These are phyloP conservation scores for Cadophora gregata DNA, from an alignment of 2,329 filamentous ascomycete genomes.

Conservation along the genomic window DNA sequence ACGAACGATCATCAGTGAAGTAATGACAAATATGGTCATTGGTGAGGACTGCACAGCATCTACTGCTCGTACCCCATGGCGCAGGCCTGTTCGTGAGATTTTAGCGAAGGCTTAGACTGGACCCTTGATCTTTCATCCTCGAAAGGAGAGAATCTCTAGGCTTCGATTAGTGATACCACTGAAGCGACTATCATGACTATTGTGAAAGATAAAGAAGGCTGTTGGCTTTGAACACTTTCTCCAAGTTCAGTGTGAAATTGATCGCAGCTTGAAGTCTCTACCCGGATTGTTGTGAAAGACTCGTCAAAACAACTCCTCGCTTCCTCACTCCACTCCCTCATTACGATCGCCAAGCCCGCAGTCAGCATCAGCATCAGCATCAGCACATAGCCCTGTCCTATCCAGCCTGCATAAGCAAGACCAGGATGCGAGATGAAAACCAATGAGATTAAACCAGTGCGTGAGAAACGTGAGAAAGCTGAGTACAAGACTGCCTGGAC, in stretches of 20 bases:
- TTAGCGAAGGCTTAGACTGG: not conserved
- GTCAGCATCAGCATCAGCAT: not conserved
- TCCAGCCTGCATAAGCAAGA: not conserved
- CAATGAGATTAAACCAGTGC: not conserved
- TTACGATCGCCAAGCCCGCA: not conserved
- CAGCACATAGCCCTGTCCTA: not conserved
- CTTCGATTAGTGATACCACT: not conserved
- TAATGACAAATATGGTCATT: not conserved
- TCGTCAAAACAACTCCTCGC: not conserved
- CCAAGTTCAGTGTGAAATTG: no score
- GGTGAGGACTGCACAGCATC: not conserved
- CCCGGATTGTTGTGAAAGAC: no score
- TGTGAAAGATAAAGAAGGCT: no score
- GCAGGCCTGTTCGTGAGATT: constrained; percentile 3
- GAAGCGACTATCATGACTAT: no score
- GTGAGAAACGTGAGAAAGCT: not conserved
- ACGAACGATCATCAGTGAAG: no score
- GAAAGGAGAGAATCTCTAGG: not conserved
- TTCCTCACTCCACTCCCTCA: not conserved
- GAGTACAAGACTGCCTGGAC: not conserved
- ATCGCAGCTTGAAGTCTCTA: no score
- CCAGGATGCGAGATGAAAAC: constrained; percentile 2
- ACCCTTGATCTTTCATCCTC: not conserved
- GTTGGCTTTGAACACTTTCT: no score
- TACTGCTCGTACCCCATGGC: not conserved